Evolutionary conservation across 495 filamentous ascomycete species (phyloP).

Genomic region (Hypoxylon crocopeplum): DNA sequence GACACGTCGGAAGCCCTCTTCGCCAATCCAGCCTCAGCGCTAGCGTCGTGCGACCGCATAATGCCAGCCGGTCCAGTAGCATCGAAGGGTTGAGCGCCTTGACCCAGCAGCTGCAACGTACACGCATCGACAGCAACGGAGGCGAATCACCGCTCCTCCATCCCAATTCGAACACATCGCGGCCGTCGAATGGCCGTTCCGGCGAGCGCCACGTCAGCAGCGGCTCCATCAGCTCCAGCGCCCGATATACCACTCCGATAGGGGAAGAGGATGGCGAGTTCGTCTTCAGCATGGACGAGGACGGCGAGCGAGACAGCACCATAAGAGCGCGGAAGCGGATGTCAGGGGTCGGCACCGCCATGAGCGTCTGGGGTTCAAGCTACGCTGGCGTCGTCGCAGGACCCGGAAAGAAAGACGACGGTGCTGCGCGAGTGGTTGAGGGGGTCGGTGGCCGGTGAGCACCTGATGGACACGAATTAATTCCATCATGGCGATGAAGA

Average conservation of each 20-base stretch:
- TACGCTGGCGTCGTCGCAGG: slow-evolving; percentile 48
- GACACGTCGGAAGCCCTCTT: slow-evolving; percentile 91
- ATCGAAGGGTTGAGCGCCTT: slow-evolving; percentile 68
- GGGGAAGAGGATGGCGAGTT: slow-evolving; percentile 76
- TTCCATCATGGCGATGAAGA: slow-evolving; percentile 12
- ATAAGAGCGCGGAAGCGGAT: slow-evolving; percentile 51
- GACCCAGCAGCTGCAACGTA: slow-evolving; percentile 71
- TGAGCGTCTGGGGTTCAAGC: slow-evolving; percentile 44
- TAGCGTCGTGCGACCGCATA: slow-evolving; percentile 57
- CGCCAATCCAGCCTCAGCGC: slow-evolving; percentile 84
- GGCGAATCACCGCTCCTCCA: slow-evolving; percentile 49
- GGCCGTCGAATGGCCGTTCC: slow-evolving; percentile 43
- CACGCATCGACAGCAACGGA: slow-evolving; percentile 53
- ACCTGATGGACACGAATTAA: neutral
- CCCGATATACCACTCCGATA: slow-evolving; percentile 69
- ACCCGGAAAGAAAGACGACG: slow-evolving; percentile 39
- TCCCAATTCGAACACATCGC: slow-evolving; percentile 42
- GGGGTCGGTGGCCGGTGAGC: slow-evolving; percentile 38
- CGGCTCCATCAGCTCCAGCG: slow-evolving; percentile 56
- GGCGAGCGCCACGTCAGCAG: slow-evolving; percentile 61
- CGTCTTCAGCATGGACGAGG: slow-evolving; percentile 85
- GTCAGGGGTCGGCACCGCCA: slow-evolving; percentile 44
- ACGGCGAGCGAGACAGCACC: slow-evolving; percentile 61
- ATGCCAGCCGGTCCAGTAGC: slow-evolving; percentile 46
- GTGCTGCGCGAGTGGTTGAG: slow-evolving; percentile 36